These are phyloP conservation scores for Rhodosporidiobolus odoratus DNA, from an alignment of 768 basidiomycete species.

Conservation along the genomic window DNA sequence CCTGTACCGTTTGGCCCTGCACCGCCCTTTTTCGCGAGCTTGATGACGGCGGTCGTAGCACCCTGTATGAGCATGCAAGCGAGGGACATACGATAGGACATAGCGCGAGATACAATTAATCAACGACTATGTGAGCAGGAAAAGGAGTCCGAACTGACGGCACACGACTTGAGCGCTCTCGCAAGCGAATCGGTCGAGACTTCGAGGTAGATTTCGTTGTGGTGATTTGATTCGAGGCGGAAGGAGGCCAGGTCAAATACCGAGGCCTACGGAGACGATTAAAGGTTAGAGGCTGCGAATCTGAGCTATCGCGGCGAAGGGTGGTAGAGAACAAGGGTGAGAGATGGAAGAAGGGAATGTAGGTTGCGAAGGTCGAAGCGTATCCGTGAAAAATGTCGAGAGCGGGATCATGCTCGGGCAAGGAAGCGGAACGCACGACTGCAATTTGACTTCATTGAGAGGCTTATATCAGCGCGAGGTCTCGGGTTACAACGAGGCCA, in stretches of 20 bases:
- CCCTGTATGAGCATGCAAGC: slow-evolving; percentile 45
- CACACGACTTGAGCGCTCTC: slow-evolving; percentile 53
- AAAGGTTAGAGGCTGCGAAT: no score
- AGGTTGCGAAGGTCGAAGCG: no score
- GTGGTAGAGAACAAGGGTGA: slow-evolving; percentile 48
- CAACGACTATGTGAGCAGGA: not conserved
- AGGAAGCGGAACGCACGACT: slow-evolving; percentile 26
- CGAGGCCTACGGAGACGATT: no score
- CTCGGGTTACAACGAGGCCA: not conserved
- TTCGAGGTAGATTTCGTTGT: slow-evolving; percentile 72
- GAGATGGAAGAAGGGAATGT: no score
- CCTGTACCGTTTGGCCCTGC: slow-evolving; percentile 12
- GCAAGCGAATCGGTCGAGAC: slow-evolving; percentile 69
- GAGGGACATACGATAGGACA: slow-evolving; percentile 30
- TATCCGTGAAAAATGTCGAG: no score
- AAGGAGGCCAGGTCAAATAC: slow-evolving; percentile 58
- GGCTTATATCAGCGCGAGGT: not conserved
- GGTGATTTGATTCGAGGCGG: slow-evolving; percentile 77
- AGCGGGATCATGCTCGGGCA: no score
- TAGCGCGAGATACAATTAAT: slow-evolving; percentile 22
- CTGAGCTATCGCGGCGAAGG: not conserved
- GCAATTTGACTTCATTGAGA: slow-evolving; percentile 38
- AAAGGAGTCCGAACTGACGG: slow-evolving; percentile 49
- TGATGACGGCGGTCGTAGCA: slow-evolving; percentile 64
- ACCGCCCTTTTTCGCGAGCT: slow-evolving; percentile 78